These are phyloP conservation scores for Talaromyces islandicus DNA, from an alignment of 2,329 filamentous ascomycete species.

Conservation along the genomic window DNA sequence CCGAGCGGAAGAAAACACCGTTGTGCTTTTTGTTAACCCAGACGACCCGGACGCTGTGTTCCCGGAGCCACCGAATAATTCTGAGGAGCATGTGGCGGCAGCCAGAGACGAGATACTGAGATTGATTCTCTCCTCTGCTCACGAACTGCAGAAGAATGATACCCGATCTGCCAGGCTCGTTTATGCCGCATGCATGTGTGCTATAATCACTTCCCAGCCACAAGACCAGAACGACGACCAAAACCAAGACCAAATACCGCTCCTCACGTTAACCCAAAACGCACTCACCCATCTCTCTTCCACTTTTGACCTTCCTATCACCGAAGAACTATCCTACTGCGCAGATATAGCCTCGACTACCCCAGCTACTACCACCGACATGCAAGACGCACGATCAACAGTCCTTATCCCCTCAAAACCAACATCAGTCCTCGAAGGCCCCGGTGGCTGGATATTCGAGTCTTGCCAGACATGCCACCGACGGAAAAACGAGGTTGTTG, in stretches of 20 bases:
- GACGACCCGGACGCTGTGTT: slow-evolving; percentile 14
- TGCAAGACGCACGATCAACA: not conserved
- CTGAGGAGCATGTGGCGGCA: slow-evolving; percentile 12
- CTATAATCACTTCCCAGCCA: slow-evolving; percentile 23
- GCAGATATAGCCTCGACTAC: not conserved
- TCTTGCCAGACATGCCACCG: slow-evolving; percentile 47
- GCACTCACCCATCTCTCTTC: slow-evolving; percentile 18
- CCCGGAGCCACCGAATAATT: slow-evolving; percentile 13
- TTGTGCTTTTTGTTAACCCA: slow-evolving; percentile 29
- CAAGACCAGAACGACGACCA: slow-evolving; percentile 5
- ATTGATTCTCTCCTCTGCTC: slow-evolving; percentile 21
- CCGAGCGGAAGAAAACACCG: slow-evolving; percentile 39
- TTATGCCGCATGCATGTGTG: slow-evolving; percentile 32
- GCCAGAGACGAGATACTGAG: slow-evolving; percentile 20
- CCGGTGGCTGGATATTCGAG: slow-evolving; percentile 33
- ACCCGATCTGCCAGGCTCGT: slow-evolving; percentile 24
- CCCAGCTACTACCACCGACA: not conserved
- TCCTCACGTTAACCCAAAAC: slow-evolving; percentile 20
- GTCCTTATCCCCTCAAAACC: slow-evolving; percentile 20
- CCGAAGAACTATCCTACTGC: slow-evolving; percentile 27
- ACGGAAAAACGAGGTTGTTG: slow-evolving; percentile 14
- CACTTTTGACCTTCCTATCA: slow-evolving; percentile 13
- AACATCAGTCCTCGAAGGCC: slow-evolving; percentile 15
- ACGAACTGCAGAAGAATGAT: slow-evolving; percentile 13
- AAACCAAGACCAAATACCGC: not conserved